Conservation (phyloP, 2,329 filamentous ascomycete species). For the Acephala macrosclerotiorum region DNA sequence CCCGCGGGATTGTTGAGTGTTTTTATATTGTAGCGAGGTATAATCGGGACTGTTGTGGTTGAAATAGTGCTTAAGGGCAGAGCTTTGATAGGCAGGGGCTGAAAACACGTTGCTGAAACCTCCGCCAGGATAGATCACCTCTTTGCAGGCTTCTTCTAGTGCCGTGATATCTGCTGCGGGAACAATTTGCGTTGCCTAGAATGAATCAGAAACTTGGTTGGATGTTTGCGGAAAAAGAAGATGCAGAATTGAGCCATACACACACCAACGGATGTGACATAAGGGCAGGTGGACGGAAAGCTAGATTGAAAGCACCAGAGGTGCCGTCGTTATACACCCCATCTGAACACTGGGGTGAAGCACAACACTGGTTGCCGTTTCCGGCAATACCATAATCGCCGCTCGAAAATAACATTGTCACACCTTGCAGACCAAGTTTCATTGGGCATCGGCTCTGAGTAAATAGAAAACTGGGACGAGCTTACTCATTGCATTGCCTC, state of each 20-base stretch:
- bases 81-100: conserved; percentile 53
- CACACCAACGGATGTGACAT: conserved; percentile 67
- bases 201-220: neutral
- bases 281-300: conserved; percentile 73
- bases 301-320: conserved; percentile 47
- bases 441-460: conserved; percentile 40
- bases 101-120: conserved; percentile 60
- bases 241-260: no score
- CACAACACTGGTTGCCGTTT: conserved; percentile 44
- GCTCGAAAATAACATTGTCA: conserved; percentile 57
- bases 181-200: conserved; percentile 55
- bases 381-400: conserved; percentile 57
- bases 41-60: conserved; percentile 49
- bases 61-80: conserved; percentile 49
- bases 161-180: neutral
- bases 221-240: no score
- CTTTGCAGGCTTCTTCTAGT: neutral
- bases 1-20: conserved; percentile 50
- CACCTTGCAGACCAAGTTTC: conserved; percentile 61
- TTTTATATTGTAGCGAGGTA: conserved; percentile 50
- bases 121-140: conserved; percentile 45
- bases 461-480: conserved; percentile 34
- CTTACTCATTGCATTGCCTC: conserved; percentile 63
- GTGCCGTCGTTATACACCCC: conserved; percentile 20
- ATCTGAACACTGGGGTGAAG: conserved; percentile 30